Percentiles rank a stretch among this genome's conserved stretches.
Conservation (phyloP, 352 stramenopile species). For the Phytophthora constricta region DNA sequence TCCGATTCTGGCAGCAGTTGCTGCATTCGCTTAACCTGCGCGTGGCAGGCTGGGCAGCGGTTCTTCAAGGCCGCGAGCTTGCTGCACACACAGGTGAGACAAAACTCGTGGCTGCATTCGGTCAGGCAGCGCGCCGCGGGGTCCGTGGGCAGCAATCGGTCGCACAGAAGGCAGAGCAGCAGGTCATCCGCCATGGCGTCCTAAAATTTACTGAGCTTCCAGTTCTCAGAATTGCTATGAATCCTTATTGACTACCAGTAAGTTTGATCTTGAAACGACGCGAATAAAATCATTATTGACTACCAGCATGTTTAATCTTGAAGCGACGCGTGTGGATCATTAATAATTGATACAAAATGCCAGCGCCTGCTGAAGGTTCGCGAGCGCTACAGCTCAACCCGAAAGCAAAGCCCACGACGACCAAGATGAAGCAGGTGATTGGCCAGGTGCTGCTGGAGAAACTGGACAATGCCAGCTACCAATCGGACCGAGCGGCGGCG, state of each 20-base stretch:
- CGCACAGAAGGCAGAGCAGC: constrained; percentile 67
- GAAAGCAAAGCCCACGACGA: constrained; percentile 63
- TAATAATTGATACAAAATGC: constrained; percentile 39
- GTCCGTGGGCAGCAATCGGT: constrained; percentile 41
- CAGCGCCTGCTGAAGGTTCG: constrained; percentile 48
- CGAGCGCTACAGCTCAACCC: constrained; percentile 62
- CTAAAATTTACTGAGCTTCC: too few relatives aligned
- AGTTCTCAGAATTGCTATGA: too few relatives aligned
- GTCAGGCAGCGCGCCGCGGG: constrained; percentile 63
- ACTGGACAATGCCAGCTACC: constrained; percentile 64
- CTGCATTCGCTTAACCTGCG: constrained; percentile 61
- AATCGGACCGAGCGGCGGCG: constrained; percentile 74
- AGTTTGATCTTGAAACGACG: not conserved
- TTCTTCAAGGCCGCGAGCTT: constrained; percentile 66
- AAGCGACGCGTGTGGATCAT: constrained; percentile 14
- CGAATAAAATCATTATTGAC: too few relatives aligned
- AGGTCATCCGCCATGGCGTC: constrained; percentile 18
- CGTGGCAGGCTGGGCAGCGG: constrained; percentile 67
- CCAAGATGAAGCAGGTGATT: constrained; percentile 85
- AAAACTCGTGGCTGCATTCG: constrained; percentile 86
- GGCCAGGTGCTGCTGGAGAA: constrained; percentile 70
- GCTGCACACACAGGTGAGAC: constrained; percentile 68
- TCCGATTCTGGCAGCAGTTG: constrained; percentile 43
- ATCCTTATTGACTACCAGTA: not conserved
- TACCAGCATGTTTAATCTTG: constrained; percentile 17